These are phyloP conservation scores for Cyberlindnera sargentensis DNA, from an alignment of 805 yeast genomes.

Conservation along the genomic window DNA sequence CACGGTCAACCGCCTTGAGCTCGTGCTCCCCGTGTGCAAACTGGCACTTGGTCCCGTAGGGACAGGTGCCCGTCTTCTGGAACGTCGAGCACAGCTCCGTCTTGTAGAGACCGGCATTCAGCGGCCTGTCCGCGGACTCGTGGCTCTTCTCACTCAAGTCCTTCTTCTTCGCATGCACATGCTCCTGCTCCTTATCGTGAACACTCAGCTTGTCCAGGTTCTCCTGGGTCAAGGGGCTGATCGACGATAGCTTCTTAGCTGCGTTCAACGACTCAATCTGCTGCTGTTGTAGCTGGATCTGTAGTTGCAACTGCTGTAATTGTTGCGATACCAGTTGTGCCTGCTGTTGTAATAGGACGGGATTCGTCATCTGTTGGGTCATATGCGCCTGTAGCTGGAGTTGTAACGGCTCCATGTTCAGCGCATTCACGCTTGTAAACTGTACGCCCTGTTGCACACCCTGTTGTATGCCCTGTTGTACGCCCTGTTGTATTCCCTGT, in stretches of 20 bases:
- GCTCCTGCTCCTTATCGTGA: not conserved
- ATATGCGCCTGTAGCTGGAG: no score
- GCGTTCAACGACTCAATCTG: conserved; percentile 24
- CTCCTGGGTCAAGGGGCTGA: conserved; percentile 20
- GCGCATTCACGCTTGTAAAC: no score
- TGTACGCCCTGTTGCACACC: no score
- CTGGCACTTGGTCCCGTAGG: conserved; percentile 88
- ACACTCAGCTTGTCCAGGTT: conserved; percentile 13
- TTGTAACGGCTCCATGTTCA: no score
- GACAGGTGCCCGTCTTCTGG: conserved; percentile 64
- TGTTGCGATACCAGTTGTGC: conserved; percentile 21
- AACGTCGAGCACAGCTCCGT: conserved; percentile 85
- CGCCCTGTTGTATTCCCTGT: no score
- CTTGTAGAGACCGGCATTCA: conserved; percentile 62
- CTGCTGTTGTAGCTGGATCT: conserved; percentile 24
- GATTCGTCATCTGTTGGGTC: conserved; percentile 11
- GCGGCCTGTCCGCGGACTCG: no score
- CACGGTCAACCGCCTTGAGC: conserved; percentile 62
- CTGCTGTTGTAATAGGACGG: conserved; percentile 21
- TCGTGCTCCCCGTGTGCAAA: conserved; percentile 88
- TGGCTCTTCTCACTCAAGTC: no score
- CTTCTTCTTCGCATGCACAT: not conserved
- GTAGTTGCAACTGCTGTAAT: conserved; percentile 20
- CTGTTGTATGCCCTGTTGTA: no score
- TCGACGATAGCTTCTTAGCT: conserved; percentile 9